Evolutionary conservation across 2,329 filamentous ascomycete genomes (phyloP).

Genomic region (Venturiaceae sp.): DNA sequence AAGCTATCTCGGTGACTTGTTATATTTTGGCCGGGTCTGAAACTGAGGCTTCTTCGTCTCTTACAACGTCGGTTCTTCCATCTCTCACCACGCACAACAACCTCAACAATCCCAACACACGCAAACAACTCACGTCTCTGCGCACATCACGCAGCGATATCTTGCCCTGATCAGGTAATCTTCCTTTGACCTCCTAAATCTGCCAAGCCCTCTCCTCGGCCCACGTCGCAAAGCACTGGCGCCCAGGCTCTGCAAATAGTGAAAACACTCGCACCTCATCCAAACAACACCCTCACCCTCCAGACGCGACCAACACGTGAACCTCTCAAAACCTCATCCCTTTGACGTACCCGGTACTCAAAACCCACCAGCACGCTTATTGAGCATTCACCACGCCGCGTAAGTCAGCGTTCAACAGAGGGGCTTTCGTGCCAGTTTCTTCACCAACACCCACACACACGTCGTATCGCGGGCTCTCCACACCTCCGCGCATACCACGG

Average conservation of each 20-base stretch:
- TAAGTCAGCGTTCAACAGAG: background rate
- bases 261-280: background rate
- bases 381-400: background rate
- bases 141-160: background rate
- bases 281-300: background rate
- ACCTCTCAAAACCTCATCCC: background rate
- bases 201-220: background rate
- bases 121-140: background rate
- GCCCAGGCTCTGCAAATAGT: background rate
- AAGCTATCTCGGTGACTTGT: too few relatives aligned
- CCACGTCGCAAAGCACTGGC: background rate
- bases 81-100: background rate
- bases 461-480: background rate
- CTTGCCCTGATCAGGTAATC: background rate
- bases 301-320: background rate
- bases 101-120: slow-evolving; percentile 1
- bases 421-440: slow-evolving; percentile 1
- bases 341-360: too few relatives aligned
- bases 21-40: too few relatives aligned
- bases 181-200: background rate
- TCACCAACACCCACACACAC: background rate
- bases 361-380: background rate
- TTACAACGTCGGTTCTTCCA: background rate
- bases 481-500: background rate
- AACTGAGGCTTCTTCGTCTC: too few relatives aligned